These are phyloP conservation scores for Lipomyces kockii DNA, from an alignment of 805 yeast genomes.

Conservation along the genomic window DNA sequence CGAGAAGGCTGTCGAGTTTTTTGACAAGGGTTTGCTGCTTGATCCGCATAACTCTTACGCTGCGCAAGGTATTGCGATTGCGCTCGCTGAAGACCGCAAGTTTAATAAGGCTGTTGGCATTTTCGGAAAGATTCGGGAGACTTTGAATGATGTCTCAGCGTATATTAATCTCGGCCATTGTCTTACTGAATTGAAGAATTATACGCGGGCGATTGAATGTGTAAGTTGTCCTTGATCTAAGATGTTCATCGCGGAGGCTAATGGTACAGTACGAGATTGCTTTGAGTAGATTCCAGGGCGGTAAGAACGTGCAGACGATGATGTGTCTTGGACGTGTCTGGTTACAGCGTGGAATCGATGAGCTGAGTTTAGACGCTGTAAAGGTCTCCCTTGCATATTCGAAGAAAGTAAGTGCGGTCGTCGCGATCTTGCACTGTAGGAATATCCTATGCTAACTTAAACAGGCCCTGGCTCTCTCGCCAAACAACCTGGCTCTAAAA, in stretches of 20 bases:
- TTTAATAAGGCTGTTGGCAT: conserved; percentile 79
- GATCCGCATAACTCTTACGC: conserved; percentile 91
- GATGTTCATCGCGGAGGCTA: neutral
- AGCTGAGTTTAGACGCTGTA: conserved; percentile 65
- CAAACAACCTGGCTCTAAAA: conserved; percentile 54
- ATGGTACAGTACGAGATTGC: conserved; percentile 70
- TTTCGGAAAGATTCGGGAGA: conserved; percentile 85
- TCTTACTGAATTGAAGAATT: conserved; percentile 78
- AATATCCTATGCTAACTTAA: conserved; percentile 28
- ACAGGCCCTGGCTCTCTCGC: conserved; percentile 55
- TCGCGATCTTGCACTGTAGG: neutral
- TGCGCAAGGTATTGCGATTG: conserved; percentile 95
- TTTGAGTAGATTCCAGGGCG: conserved; percentile 60
- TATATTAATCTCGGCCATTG: conserved; percentile 89
- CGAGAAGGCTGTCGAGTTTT: conserved; percentile 88
- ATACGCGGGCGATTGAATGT: conserved; percentile 77
- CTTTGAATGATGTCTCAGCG: conserved; percentile 80
- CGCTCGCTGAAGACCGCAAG: conserved; percentile 74
- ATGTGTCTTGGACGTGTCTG: conserved; percentile 86
- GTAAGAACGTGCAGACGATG: conserved; percentile 66
- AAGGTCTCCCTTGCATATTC: conserved; percentile 67
- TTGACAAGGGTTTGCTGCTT: conserved; percentile 80
- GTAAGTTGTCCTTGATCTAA: conserved; percentile 34
- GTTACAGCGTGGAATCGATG: conserved; percentile 75
- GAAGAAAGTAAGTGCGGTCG: neutral